phyloP scores from a whole-genome alignment of 225 moss, liverwort and hornwort genomes.

The Pseudoscleropodium purum region DNA sequence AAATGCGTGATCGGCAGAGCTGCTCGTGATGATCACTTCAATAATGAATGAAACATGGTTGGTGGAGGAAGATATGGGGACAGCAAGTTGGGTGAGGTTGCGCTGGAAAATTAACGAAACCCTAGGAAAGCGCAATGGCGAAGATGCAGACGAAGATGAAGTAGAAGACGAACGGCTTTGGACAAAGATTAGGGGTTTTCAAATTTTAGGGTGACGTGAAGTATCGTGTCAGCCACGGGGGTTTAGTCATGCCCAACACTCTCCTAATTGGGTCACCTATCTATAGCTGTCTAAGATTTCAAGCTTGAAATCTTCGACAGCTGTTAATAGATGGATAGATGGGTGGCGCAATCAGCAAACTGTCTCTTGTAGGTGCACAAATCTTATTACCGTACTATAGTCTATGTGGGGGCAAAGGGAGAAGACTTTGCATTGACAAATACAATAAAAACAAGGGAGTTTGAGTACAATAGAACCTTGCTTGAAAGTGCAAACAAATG shows the following conservation, averaged over 20 bases:
- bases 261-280: background rate
- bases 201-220: background rate
- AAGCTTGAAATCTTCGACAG: background rate
- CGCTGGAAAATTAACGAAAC: background rate
- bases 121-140: background rate
- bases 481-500: background rate
- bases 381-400: background rate
- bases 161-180: background rate
- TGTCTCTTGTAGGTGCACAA: background rate
- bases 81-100: background rate
- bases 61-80: background rate
- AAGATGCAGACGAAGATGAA: background rate
- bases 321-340: too few relatives aligned
- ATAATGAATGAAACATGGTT: background rate
- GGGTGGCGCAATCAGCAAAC: background rate
- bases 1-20: background rate
- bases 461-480: background rate
- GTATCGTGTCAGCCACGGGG: background rate
- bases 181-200: background rate
- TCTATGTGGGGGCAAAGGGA: too few relatives aligned
- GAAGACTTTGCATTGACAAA: background rate
- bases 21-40: background rate
- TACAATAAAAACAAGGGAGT: rapidly evolving
- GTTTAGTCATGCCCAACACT: background rate
- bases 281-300: background rate